Evolutionary conservation across 2,329 filamentous ascomycete genomes (phyloP).

Genomic region (Pseudopithomyces chartarum): DNA sequence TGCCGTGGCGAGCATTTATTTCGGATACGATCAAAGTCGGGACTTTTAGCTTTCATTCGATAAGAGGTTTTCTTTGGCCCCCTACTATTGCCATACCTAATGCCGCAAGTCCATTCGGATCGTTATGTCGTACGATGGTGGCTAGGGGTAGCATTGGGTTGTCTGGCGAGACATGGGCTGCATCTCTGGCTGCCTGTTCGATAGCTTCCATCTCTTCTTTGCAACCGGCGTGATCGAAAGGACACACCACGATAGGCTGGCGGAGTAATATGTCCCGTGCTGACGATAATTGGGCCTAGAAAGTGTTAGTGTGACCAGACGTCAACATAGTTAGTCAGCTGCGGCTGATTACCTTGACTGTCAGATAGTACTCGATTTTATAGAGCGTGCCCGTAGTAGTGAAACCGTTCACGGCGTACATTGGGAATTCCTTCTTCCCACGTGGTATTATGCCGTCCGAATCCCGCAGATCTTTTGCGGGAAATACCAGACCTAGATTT

Average conservation of each 20-base stretch:
- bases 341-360: slow-evolving; percentile 76
- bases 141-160: slow-evolving; percentile 91
- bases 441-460: slow-evolving; percentile 84
- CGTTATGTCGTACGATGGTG: slow-evolving; percentile 78
- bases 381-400: slow-evolving; percentile 93
- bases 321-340: neutral
- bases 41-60: slow-evolving; percentile 59
- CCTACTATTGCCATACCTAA: slow-evolving; percentile 68
- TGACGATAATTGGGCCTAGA: slow-evolving; percentile 82
- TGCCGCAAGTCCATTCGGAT: slow-evolving; percentile 66
- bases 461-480: slow-evolving; percentile 85
- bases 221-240: slow-evolving; percentile 91
- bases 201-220: slow-evolving; percentile 99
- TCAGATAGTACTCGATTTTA: slow-evolving; percentile 97
- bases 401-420: slow-evolving; percentile 87
- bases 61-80: slow-evolving; percentile 65
- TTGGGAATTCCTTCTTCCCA: slow-evolving; percentile 84
- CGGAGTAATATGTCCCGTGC: slow-evolving; percentile 87
- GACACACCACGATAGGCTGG: slow-evolving; percentile 94
- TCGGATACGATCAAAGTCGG: neutral
- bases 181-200: slow-evolving; percentile 92
- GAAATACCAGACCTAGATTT: slow-evolving; percentile 88
- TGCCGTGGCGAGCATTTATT: neutral
- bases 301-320: slow-evolving; percentile 16
- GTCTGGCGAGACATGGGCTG: slow-evolving; percentile 82